Evolutionary conservation across 1,284 basidiomycete genomes (phyloP), one percentile per base, ranked within the genome.

Genomic region (Apiotrichum akiyoshidainum): DNA sequence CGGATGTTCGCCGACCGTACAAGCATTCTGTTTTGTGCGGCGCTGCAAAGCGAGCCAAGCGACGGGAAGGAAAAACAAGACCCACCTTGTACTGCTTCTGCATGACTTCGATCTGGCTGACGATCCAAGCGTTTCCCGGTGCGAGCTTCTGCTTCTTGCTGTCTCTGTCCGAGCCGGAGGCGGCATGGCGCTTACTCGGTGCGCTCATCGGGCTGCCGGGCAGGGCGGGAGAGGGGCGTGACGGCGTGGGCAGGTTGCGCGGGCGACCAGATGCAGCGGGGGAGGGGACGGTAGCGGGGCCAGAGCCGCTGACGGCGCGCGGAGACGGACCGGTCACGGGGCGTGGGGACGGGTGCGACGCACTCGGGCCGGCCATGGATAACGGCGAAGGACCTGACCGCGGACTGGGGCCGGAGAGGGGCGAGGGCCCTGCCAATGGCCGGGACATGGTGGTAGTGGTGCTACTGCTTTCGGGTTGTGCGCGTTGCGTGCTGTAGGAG

Each of bases 91-190:
- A 70, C 46, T 63, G 54, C 37, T 41, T 31, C 55, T 69, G 61
- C 64, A 72, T 65, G 13, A 50, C 53, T 2, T 66, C 61, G 7
- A 72, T 60, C 54, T 60, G 61, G 6, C 57, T 52, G 1, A 63
- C 49, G 40, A 72, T 58, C 70, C 70, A 72, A 12, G 54, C 55
- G 2, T 63, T 61, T 10, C 70, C 70, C 16, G 64, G 63, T 8
- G 60, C 54, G 11, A 65, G 46, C 33, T 61, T 65, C 11, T 31
- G 33, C 40, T 46, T 46, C 56, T 63, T 63, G 11, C 54, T 46
- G 7, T 54, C 57, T n/a, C 54, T 33, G 19, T 50, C 46, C n/a
- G 22, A 17, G 10, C 5, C 22, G 7, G 14, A 12, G 17, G 47
- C 35, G 19, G 40, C 41, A 14, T 39, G 55, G 22, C 37, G 52